phyloP scores from a whole-genome alignment of 2,329 filamentous ascomycete species.

The Talaromyces sp. region DNA sequence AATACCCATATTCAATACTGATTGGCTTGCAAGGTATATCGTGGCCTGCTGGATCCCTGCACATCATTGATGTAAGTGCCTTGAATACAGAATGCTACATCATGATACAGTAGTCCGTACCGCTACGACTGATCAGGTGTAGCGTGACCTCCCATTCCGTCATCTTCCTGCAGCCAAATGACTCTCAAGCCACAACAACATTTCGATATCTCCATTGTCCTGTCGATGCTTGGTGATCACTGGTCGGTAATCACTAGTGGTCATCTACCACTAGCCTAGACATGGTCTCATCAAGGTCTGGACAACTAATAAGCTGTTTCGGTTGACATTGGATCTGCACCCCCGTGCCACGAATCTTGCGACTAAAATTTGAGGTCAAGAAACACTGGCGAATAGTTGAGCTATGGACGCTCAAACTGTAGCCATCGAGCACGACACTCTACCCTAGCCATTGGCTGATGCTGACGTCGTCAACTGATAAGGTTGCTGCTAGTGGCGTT shows the following conservation, averaged over 20 bases:
- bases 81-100: neutral
- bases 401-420: neutral
- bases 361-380: neutral
- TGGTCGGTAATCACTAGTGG: neutral
- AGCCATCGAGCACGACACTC: neutral
- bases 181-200: neutral
- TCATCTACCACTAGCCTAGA: neutral
- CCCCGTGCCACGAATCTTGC: slow-evolving; percentile 1
- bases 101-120: slow-evolving; percentile 2
- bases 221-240: neutral
- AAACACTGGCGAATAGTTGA: neutral
- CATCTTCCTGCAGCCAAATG: neutral
- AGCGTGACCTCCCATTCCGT: neutral
- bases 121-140: slow-evolving; percentile 2
- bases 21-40: neutral
- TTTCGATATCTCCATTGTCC: neutral
- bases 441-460: neutral
- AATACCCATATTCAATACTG: neutral
- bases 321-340: slow-evolving; percentile 2
- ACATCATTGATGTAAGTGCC: neutral
- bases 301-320: neutral
- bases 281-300: neutral
- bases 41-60: neutral
- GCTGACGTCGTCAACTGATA: slow-evolving; percentile 9
- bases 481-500: slow-evolving; percentile 2